Evolutionary conservation across 768 basidiomycete species (phyloP).

Genomic region (Dentipellis fragilis): DNA sequence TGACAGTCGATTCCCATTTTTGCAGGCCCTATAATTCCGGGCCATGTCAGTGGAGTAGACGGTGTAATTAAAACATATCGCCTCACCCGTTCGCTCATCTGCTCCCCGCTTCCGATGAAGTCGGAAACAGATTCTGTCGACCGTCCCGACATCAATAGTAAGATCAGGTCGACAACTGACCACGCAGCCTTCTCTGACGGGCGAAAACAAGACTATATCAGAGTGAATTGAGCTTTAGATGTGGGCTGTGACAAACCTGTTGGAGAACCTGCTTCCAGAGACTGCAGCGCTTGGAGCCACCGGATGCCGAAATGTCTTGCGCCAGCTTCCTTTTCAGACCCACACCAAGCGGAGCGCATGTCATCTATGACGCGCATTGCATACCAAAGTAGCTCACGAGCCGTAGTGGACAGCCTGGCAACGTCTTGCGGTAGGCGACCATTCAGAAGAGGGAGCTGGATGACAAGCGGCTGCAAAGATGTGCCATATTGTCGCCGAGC

Average conservation of each 20-base stretch:
- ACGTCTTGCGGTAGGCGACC: conserved; percentile 53
- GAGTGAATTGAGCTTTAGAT: not conserved
- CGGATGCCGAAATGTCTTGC: conserved; percentile 64
- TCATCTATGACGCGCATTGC: conserved; percentile 60
- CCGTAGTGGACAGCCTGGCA: conserved; percentile 57
- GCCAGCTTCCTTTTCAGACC: conserved; percentile 52
- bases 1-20: conserved; percentile 73
- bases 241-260: not conserved
- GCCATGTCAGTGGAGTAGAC: not conserved
- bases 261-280: conserved; percentile 29
- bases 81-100: conserved; percentile 72
- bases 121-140: conserved; percentile 63
- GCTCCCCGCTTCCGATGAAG: conserved; percentile 68
- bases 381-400: conserved; percentile 67
- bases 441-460: conserved; percentile 50
- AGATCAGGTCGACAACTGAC: conserved; percentile 62
- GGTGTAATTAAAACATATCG: not conserved
- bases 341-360: conserved; percentile 65
- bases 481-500: conserved; percentile 23
- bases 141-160: conserved; percentile 59
- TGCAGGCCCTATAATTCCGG: conserved; percentile 46
- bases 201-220: not conserved
- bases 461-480: conserved; percentile 30
- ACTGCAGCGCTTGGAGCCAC: conserved; percentile 60
- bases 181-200: conserved; percentile 46